Conservation (phyloP, 2,329 filamentous ascomycete species). For the Penicillium occitanis region DNA sequence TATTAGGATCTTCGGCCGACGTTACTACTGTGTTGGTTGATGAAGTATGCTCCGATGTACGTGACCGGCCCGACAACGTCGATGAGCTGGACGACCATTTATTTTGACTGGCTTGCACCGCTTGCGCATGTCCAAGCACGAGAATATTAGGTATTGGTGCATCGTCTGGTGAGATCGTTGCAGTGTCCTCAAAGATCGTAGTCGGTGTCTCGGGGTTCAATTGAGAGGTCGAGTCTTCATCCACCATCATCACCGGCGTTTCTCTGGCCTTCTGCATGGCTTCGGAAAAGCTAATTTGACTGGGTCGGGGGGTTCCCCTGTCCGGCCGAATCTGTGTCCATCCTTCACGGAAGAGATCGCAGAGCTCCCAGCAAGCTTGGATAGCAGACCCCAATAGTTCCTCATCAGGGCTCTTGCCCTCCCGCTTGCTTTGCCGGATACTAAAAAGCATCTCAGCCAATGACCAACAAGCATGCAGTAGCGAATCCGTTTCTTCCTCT, state of each 20-base stretch:
- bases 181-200: conserved; percentile 91
- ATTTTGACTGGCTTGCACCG: conserved; percentile 42
- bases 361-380: conserved; percentile 92
- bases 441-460: conserved; percentile 92
- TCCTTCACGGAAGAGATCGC: conserved; percentile 86
- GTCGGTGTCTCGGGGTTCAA: conserved; percentile 79
- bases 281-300: conserved; percentile 71
- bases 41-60: conserved; percentile 54
- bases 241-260: conserved; percentile 34
- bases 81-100: conserved; percentile 78
- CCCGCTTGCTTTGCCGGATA: conserved; percentile 75
- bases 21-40: conserved; percentile 47
- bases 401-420: conserved; percentile 71
- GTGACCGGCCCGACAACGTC: conserved; percentile 76
- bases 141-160: conserved; percentile 82
- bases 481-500: conserved; percentile 76
- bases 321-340: conserved; percentile 89
- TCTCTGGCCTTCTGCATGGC: conserved; percentile 52
- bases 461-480: conserved; percentile 84
- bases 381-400: conserved; percentile 84
- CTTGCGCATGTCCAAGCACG: conserved; percentile 70
- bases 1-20: conserved; percentile 67
- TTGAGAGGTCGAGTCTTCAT: conserved; percentile 29
- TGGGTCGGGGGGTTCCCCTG: conserved; percentile 78
- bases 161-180: conserved; percentile 79